A percentile compares a stretch with the other conserved stretches of the same genome.
These are phyloP conservation scores for Silene vulgaris DNA, from an alignment of 179 eudicot species.

Conservation along the genomic window DNA sequence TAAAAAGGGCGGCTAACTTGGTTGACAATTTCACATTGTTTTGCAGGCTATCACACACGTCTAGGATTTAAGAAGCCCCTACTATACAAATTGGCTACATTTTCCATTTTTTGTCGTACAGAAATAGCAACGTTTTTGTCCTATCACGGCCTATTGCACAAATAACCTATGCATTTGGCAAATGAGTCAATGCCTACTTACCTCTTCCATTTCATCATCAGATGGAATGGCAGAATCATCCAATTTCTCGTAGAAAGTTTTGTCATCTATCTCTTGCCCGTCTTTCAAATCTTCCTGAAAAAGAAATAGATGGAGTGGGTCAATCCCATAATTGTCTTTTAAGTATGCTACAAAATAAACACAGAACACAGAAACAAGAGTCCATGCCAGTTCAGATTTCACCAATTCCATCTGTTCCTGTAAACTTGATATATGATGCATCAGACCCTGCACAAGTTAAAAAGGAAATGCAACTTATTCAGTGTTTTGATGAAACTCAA, in stretches of 20 bases:
- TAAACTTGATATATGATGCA: slow-evolving; percentile 63
- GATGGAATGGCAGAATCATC: slow-evolving; percentile 36
- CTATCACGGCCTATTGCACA: neutral
- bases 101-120: no score
- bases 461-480: slow-evolving; percentile 7
- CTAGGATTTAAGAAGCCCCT: no score
- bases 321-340: neutral
- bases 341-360: slow-evolving; percentile 4
- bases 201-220: slow-evolving; percentile 45
- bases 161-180: neutral
- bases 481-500: neutral
- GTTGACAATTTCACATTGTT: no score
- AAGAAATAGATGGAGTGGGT: neutral
- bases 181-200: slow-evolving; percentile 21
- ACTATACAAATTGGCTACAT: no score
- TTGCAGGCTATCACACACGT: no score
- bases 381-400: slow-evolving; percentile 64
- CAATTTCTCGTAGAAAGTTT: slow-evolving; percentile 42
- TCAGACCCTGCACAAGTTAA: slow-evolving; percentile 54
- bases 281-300: slow-evolving; percentile 52
- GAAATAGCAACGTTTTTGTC: neutral
- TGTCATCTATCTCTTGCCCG: slow-evolving; percentile 45
- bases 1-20: no score
- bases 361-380: neutral
- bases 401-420: slow-evolving; percentile 56